These are phyloP conservation scores for Cupressus sempervirens DNA, from an alignment of 75 land plant species.

Conservation along the genomic window DNA sequence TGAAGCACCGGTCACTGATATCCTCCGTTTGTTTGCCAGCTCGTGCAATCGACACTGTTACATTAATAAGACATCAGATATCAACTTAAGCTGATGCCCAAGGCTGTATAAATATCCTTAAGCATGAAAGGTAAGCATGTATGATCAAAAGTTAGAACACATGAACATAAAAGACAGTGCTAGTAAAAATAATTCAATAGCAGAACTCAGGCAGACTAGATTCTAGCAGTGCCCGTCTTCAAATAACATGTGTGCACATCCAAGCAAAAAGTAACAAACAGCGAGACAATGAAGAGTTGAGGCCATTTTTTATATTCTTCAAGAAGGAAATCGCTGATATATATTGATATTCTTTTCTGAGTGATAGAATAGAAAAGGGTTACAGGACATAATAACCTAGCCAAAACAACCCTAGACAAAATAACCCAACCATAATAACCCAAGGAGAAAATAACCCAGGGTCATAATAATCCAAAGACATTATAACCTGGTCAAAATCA, in stretches of 20 bases:
- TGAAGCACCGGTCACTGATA: constrained; percentile 94
- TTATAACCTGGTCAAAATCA: too few relatives aligned
- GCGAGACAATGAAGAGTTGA: too few relatives aligned
- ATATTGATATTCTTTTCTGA: too few relatives aligned
- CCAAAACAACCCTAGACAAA: too few relatives aligned
- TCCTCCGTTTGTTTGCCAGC: constrained; percentile 93
- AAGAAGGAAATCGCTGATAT: too few relatives aligned
- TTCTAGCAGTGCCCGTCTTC: not conserved
- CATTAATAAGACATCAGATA: not conserved
- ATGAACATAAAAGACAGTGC: not conserved
- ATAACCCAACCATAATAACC: too few relatives aligned
- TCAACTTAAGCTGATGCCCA: not conserved
- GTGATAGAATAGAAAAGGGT: too few relatives aligned
- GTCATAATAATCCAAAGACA: too few relatives aligned
- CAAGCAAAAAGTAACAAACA: not conserved
- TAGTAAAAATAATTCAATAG: not conserved
- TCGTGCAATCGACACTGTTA: constrained; percentile 91
- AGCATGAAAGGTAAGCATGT: not conserved
- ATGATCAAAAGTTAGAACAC: constrained; percentile 1
- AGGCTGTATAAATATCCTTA: not conserved
- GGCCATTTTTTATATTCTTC: too few relatives aligned
- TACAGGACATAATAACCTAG: too few relatives aligned
- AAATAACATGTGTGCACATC: not conserved
- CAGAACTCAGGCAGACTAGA: not conserved
- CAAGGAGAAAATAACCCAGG: too few relatives aligned